Evolutionary conservation across 192 early-diverging fungal species (phyloP).

Genomic region (Coemansia reversa): DNA sequence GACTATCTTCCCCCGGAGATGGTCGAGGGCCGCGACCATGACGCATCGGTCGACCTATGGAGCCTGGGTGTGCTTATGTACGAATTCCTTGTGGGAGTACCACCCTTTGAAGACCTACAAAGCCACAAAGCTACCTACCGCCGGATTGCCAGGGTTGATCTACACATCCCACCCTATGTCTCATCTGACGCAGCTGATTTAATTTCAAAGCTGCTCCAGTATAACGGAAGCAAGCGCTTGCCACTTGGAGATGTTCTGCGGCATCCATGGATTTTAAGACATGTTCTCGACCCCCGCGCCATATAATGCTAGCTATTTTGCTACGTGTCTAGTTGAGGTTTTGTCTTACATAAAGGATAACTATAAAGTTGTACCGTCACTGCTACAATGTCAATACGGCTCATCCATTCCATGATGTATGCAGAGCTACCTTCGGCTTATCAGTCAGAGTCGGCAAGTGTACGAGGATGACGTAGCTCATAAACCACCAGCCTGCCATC

Average conservation of each 20-base stretch:
- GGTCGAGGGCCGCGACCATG: conserved; percentile 83
- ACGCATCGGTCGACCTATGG: conserved; percentile 86
- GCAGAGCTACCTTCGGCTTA: not conserved
- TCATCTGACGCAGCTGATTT: conserved; percentile 80
- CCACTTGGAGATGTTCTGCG: conserved; percentile 69
- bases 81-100: conserved; percentile 90
- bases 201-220: conserved; percentile 73
- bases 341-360: not conserved
- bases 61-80: conserved; percentile 88
- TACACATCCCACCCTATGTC: conserved; percentile 77
- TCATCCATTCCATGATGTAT: not conserved
- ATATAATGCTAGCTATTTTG: conserved; percentile 5
- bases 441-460: not conserved
- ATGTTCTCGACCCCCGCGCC: conserved; percentile 24
- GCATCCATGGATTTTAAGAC: conserved; percentile 73
- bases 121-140: conserved; percentile 72
- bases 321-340: not conserved
- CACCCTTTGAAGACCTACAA: conserved; percentile 81
- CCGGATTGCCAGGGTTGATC: conserved; percentile 81
- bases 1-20: conserved; percentile 97
- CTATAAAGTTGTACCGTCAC: not conserved
- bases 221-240: conserved; percentile 68
- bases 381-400: not conserved
- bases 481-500: conserved; percentile 30
- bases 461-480: conserved; percentile 17